phyloP scores from a whole-genome alignment of 2,329 filamentous ascomycete genomes.

The Sporothrix dimorphospora region DNA sequence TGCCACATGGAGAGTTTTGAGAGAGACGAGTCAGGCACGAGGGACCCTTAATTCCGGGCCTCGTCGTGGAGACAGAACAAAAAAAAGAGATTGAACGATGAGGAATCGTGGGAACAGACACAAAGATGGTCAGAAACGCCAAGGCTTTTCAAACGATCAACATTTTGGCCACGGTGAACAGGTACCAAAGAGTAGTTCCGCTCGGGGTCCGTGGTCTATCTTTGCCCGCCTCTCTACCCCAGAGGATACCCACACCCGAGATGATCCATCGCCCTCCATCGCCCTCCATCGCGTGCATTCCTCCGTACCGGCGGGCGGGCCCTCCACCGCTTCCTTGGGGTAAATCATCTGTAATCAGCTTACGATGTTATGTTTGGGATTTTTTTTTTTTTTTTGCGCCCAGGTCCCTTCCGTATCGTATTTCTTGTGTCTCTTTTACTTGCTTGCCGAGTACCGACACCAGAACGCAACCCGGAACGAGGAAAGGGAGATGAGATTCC shows the following conservation, averaged over 20 bases:
- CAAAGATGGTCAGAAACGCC: background rate
- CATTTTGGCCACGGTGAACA: too few species aligned
- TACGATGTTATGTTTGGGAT: background rate
- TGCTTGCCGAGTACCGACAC: background rate
- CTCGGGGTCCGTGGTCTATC: too few species aligned
- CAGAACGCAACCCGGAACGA: background rate
- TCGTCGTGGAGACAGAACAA: background rate
- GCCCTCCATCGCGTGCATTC: background rate
- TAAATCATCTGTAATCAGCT: slow-evolving; percentile 9
- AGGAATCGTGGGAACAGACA: background rate
- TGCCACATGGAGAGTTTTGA: background rate
- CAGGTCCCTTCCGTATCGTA: too few species aligned
- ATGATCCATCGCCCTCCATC: background rate
- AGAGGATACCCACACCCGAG: slow-evolving; percentile 15
- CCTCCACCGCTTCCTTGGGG: background rate
- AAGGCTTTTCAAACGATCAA: background rate
- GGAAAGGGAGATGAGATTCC: background rate
- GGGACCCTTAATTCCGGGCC: background rate
- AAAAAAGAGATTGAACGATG: background rate
- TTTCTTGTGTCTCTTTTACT: background rate
- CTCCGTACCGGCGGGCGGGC: background rate
- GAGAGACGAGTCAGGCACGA: background rate
- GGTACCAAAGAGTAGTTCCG: too few species aligned
- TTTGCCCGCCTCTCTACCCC: background rate
- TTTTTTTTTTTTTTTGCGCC: background rate